Percentiles rank a stretch among this genome's conserved stretches.
Evolutionary conservation across 106 monocot species (phyloP).

Genomic region (Apostasia shenzhenica): DNA sequence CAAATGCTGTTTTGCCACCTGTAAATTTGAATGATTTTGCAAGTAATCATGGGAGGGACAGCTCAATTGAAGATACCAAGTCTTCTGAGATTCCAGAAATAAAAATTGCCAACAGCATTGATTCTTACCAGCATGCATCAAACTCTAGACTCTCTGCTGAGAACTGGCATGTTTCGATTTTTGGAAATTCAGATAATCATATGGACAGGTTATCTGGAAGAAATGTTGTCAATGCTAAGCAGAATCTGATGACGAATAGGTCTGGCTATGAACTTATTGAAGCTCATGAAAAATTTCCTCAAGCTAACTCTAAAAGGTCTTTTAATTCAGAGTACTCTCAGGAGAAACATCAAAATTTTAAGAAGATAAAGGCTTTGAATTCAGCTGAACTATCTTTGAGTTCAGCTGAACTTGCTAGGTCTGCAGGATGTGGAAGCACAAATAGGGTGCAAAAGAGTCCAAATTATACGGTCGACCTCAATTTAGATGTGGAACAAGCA

Average conservation of each 20-base stretch:
- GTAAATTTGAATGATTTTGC: constrained; percentile 32
- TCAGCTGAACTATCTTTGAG: constrained; percentile 17
- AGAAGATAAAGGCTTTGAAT: constrained; percentile 30
- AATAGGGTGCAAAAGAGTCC: constrained; percentile 21
- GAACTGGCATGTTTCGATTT: neutral
- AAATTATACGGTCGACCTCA: constrained; percentile 16
- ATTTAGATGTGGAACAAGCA: constrained; percentile 23
- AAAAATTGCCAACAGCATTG: neutral
- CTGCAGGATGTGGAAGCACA: constrained; percentile 13
- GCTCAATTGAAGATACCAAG: constrained; percentile 18
- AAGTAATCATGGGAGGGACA: constrained; percentile 13
- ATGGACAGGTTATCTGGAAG: constrained; percentile 5
- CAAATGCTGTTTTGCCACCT: constrained; percentile 13
- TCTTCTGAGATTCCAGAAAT: constrained; percentile 19
- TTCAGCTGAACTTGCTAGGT: constrained; percentile 24
- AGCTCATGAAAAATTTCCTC: constrained; percentile 15
- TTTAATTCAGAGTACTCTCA: constrained; percentile 15
- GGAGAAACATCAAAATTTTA: constrained; percentile 33
- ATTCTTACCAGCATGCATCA: constrained; percentile 1
- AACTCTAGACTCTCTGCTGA: constrained; percentile 12
- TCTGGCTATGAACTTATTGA: constrained; percentile 16
- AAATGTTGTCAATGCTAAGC: constrained; percentile 13
- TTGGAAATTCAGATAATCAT: constrained; percentile 10
- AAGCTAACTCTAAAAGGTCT: constrained; percentile 33
- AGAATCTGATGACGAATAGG: constrained; percentile 4